Evolutionary conservation across 2,329 filamentous ascomycete species (phyloP).

Genomic region (Penicillium palitans): DNA sequence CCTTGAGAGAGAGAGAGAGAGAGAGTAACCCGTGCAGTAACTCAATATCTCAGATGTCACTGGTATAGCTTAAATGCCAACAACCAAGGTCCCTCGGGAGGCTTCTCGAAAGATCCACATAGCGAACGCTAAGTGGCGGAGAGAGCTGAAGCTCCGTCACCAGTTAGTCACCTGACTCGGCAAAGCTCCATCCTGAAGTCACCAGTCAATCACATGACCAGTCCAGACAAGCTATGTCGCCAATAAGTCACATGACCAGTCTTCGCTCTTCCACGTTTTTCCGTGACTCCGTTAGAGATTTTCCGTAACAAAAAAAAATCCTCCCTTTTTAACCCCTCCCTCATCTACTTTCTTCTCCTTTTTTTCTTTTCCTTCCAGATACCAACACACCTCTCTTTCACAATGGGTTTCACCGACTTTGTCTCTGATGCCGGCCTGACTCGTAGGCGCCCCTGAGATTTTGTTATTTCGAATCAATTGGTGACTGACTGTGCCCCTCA

Average conservation of each 20-base stretch:
- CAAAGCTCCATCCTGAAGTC: not conserved
- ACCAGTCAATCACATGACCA: conserved; percentile 7
- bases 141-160: conserved; percentile 29
- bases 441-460: conserved; percentile 47
- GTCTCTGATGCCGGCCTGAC: conserved; percentile 63
- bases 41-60: not conserved
- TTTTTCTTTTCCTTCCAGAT: conserved; percentile 21
- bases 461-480: conserved; percentile 24
- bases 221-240: conserved; percentile 31
- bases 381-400: conserved; percentile 32
- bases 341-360: conserved; percentile 27
- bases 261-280: conserved; percentile 20
- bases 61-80: conserved; percentile 15
- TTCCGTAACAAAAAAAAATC: conserved; percentile 29
- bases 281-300: conserved; percentile 13
- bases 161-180: conserved; percentile 10
- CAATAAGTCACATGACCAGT: conserved; percentile 10
- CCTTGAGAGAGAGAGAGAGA: too few species aligned
- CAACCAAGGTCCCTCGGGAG: conserved; percentile 22
- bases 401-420: conserved; percentile 69
- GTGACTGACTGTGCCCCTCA: conserved; percentile 38
- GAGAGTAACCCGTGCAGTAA: too few species aligned
- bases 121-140: conserved; percentile 32
- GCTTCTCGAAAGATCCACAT: conserved; percentile 43
- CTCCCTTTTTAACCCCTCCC: conserved; percentile 33